Base-by-base conservation (phyloP, 768 basidiomycete species). In the Cyclocybe aegerita region DNA sequence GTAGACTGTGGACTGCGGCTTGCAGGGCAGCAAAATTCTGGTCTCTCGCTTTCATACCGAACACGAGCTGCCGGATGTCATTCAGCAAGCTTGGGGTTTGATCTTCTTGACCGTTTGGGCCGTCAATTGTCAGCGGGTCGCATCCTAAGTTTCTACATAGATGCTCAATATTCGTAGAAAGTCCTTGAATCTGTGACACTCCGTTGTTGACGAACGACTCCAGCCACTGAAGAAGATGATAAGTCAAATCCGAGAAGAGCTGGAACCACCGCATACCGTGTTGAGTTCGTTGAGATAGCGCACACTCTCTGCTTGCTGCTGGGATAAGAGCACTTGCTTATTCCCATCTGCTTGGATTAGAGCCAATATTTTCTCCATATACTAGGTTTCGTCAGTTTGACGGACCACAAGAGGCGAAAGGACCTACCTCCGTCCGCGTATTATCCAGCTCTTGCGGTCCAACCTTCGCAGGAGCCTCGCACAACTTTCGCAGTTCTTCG, bases 201-300 rank as follows among this genome's bases (percentile, higher is more conserved):
- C 86, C 85, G 39, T 84, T 83, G 36, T 82, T 83, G 35, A 92
- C 88, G 63, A 93, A 92, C 2, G 82, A 71, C 57, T 93, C 92
- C 37, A 94, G 77, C 92, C 92, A 94, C 82, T 88, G 41, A 38
- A 15, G 16, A 44, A n/a, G 30, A 57, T 38, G 59, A 59, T 31
- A 50, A 52, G 15, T 43, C 46, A 9, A 36, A 45, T n/a, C 34
- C 1, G 15, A 17, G 15, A 42, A 15, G 8, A 9, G 11, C n/a
- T 9, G 37, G 40, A 43, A 39, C 34, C 14, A 10, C 30, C 2
- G 51, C 79, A 51, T 53, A 86, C 88, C 49, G 73, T 71, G 60
- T 90, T 90, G 34, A 91, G 74, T 60, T 90, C 87, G 54, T 87
- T 86, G 32, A 92, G 76, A 63, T 91, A 91, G 15, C 88, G 79